These are phyloP conservation scores for Colletotrichum euphorbiae DNA, from an alignment of 2,329 filamentous ascomycete species.

Conservation along the genomic window DNA sequence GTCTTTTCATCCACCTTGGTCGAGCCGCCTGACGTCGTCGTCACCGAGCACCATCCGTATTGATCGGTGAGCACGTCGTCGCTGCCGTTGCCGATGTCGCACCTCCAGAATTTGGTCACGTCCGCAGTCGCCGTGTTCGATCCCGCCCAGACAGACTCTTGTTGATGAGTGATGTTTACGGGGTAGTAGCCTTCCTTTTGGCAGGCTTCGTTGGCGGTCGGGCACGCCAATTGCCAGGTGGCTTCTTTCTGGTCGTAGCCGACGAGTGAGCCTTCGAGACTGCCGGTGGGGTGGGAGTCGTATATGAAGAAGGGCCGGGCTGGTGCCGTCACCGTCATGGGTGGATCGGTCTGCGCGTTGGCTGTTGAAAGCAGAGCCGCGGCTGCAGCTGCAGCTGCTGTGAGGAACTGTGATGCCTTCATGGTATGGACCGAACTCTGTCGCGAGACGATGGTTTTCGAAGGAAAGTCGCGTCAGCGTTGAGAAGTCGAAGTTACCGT, in stretches of 20 bases:
- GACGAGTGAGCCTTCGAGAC: conserved; percentile 32
- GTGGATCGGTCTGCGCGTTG: conserved; percentile 3
- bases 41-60: conserved; percentile 23
- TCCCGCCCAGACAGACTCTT: conserved; percentile 24
- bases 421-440: background rate
- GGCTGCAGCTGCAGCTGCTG: background rate
- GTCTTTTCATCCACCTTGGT: background rate
- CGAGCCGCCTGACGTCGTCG: conserved; percentile 10
- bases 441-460: background rate
- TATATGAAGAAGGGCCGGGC: conserved; percentile 29
- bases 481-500: too few relatives aligned
- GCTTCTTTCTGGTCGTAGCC: background rate
- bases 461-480: too few relatives aligned
- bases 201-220: conserved; percentile 20
- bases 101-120: conserved; percentile 24
- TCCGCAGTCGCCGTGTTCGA: conserved; percentile 29
- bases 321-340: conserved; percentile 14
- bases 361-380: background rate
- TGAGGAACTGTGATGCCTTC: background rate
- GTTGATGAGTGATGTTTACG: conserved; percentile 13
- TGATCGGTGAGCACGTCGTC: conserved; percentile 9
- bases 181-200: conserved; percentile 28
- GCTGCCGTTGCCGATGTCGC: conserved; percentile 13
- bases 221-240: conserved; percentile 25
- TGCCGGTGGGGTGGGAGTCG: conserved; percentile 26